Evolutionary conservation across 2,329 filamentous ascomycete species (phyloP).

Genomic region (Pseudogymnoascus sp.): DNA sequence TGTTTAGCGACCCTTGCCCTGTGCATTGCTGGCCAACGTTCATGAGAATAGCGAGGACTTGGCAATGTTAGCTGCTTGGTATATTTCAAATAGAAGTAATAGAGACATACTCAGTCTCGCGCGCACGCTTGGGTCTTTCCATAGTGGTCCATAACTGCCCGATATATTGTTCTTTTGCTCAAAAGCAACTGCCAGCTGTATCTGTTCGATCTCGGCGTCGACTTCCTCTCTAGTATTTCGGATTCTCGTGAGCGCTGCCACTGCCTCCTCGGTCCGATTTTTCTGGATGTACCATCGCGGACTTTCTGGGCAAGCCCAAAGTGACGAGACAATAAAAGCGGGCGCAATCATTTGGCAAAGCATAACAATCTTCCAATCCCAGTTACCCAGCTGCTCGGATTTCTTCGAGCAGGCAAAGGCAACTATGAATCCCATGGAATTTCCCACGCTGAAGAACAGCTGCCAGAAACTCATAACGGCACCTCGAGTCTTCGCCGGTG

Average conservation of each 20-base stretch:
- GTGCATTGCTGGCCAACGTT: constrained; percentile 52
- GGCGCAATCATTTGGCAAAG: constrained; percentile 50
- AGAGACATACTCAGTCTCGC: constrained; percentile 39
- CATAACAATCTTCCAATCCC: constrained; percentile 52
- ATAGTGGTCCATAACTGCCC: constrained; percentile 45
- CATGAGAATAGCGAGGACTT: constrained; percentile 43
- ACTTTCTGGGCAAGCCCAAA: constrained; percentile 39
- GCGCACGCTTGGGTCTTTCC: constrained; percentile 49
- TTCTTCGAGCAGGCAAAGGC: constrained; percentile 46
- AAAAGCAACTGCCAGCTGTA: constrained; percentile 49
- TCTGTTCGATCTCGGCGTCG: constrained; percentile 45
- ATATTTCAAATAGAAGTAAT: not conserved
- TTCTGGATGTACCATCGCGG: constrained; percentile 51
- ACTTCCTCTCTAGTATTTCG: constrained; percentile 36
- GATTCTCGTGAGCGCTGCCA: constrained; percentile 44
- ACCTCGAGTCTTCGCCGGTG: constrained; percentile 46
- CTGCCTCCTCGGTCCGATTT: constrained; percentile 49
- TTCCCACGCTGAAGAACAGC: constrained; percentile 49
- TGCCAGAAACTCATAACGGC: constrained; percentile 55
- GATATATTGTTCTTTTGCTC: constrained; percentile 48
- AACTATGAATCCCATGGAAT: constrained; percentile 50
- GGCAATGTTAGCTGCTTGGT: not conserved
- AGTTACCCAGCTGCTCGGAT: constrained; percentile 40
- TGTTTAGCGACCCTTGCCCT: constrained; percentile 50
- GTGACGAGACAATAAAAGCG: constrained; percentile 40